Base-by-base conservation (phyloP, 345 rosid species). In the Salix purpurea region DNA sequence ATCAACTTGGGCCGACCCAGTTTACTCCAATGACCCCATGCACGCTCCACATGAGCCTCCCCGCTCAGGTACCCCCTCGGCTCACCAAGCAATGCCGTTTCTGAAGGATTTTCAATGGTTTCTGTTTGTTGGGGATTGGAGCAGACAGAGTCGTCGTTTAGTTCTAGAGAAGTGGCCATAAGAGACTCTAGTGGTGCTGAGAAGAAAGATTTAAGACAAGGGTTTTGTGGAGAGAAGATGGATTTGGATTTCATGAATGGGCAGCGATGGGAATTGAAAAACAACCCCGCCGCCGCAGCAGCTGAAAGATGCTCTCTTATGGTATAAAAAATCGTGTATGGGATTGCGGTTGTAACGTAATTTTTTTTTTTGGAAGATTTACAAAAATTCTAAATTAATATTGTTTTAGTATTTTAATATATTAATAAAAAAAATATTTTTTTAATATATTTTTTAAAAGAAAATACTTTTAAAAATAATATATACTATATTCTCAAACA, bases 1-100 rank as follows among this genome's bases (percentile, higher is more conserved):
- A 93, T 81, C 30, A 84, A 82, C 84, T 88, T 92, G 3, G 99
- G 99, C 26, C 89, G 83, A 1, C 98, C 98, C 6, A 93, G 84
- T 58, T 83, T 88, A 21, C 82, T 72, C 98, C 98, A 93, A 80
- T 93, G 92, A 42, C 89, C 90, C 98, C 99, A 92, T 32, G 97
- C 98, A 60, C 86, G 78, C 79, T 92, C 96, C 32, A 84, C 79
- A 2, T 84, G 83, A 9, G 88, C 79, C 69, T 85, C 88, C 13
- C 87, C 85, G 67, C 80, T 72, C 58, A 86, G 78, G 75, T 66
- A 76, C 39, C 84, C 75, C 28, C 56, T 37, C 46, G 91, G 88
- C 46, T 85, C 79, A 5, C 78, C 76, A 52, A 56, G 36, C 34
- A 44, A 52, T 67, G 80, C 6, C 13, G 84, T 77, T 0, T 66